These are phyloP conservation scores for Daedalea quercina DNA, from an alignment of 768 basidiomycete genomes.

Conservation along the genomic window DNA sequence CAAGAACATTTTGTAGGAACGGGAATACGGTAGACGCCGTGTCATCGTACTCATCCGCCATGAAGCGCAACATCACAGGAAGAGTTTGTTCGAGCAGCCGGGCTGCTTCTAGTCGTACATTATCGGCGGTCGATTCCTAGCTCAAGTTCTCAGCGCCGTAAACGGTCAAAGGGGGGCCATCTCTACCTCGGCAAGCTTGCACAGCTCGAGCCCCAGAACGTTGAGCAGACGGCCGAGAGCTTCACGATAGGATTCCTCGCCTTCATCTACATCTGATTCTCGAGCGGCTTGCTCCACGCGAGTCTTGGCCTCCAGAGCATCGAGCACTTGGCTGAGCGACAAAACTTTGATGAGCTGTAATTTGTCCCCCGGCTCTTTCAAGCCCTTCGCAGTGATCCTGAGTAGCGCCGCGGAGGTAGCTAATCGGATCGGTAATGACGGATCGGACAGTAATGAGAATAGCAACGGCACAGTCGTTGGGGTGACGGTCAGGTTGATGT, in stretches of 20 bases:
- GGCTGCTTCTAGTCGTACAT: constrained; percentile 57
- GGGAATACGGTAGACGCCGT: constrained; percentile 83
- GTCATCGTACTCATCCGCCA: constrained; percentile 88
- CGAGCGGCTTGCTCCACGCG: constrained; percentile 58
- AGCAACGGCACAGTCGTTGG: constrained; percentile 81
- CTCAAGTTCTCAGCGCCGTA: too few species aligned
- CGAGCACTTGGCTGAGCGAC: constrained; percentile 75
- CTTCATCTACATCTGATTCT: constrained; percentile 73
- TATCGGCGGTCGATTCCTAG: constrained; percentile 56
- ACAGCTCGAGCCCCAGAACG: constrained; percentile 72
- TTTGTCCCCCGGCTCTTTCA: constrained; percentile 88
- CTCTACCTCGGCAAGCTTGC: constrained; percentile 77
- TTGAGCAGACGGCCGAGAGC: constrained; percentile 82
- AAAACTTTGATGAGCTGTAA: constrained; percentile 86
- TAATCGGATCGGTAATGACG: constrained; percentile 71
- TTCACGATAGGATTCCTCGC: constrained; percentile 85
- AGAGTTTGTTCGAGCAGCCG: constrained; percentile 59
- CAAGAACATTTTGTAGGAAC: constrained; percentile 67
- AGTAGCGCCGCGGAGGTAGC: constrained; percentile 76
- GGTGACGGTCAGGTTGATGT: constrained; percentile 93
- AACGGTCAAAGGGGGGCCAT: neutral
- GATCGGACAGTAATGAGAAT: constrained; percentile 75
- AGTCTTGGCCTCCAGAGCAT: constrained; percentile 74
- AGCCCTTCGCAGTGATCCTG: constrained; percentile 85
- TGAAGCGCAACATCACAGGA: constrained; percentile 80